Evolutionary conservation across 345 rosid species (phyloP).

Genomic region (Leavenworthia alabamica): DNA sequence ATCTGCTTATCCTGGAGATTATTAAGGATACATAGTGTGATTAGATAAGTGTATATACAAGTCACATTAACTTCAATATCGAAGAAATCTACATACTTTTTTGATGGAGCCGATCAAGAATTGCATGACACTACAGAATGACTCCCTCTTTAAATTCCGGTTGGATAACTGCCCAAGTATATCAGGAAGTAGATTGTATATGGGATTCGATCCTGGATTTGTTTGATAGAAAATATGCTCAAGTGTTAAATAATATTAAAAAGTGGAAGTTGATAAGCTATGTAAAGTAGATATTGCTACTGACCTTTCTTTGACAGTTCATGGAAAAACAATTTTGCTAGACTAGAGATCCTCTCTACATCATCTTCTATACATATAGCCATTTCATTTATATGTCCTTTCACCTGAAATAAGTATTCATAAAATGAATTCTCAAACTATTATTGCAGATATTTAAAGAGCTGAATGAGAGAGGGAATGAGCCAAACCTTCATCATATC

Average conservation of each 20-base stretch:
- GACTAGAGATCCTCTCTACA: slow-evolving; percentile 81
- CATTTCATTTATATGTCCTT: slow-evolving; percentile 93
- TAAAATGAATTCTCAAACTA: slow-evolving; percentile 23
- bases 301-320: slow-evolving; percentile 96
- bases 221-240: slow-evolving; percentile 1
- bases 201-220: slow-evolving; percentile 83
- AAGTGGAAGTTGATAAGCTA: neutral
- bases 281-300: neutral
- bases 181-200: slow-evolving; percentile 94
- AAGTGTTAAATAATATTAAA: slow-evolving; percentile 15
- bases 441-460: neutral
- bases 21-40: slow-evolving; percentile 1
- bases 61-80: slow-evolving; percentile 9
- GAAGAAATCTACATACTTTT: slow-evolving; percentile 51
- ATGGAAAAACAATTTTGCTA: slow-evolving; percentile 84
- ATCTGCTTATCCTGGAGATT: slow-evolving; percentile 82
- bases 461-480: slow-evolving; percentile 3
- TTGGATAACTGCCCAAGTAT: slow-evolving; percentile 74
- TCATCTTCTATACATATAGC: slow-evolving; percentile 78
- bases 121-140: slow-evolving; percentile 92
- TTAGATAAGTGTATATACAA: slow-evolving; percentile 2
- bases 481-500: slow-evolving; percentile 95
- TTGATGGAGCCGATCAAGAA: slow-evolving; percentile 91
- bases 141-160: slow-evolving; percentile 65
- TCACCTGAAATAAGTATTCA: slow-evolving; percentile 55